Conservation (phyloP, 2,329 filamentous ascomycete species). For the Botrytis fabae region DNA sequence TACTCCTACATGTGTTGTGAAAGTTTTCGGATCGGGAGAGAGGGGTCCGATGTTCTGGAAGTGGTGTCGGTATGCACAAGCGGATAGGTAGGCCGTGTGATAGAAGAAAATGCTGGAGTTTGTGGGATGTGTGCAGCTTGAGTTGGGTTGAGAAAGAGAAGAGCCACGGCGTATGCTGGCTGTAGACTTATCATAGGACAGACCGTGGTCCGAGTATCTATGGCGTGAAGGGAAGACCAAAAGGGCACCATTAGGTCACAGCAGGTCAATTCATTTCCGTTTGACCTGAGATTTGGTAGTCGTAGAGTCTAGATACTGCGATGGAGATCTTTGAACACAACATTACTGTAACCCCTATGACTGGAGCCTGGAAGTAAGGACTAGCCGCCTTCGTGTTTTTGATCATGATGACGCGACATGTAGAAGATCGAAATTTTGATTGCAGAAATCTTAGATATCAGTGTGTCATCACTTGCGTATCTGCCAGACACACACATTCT, state of each 20-base stretch:
- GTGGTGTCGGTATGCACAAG: neutral
- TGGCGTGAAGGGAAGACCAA: too few species aligned
- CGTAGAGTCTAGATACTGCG: neutral
- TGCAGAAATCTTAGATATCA: neutral
- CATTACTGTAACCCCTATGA: neutral
- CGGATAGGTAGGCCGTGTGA: neutral
- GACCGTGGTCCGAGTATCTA: neutral
- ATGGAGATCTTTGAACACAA: neutral
- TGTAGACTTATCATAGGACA: neutral
- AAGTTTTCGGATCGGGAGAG: neutral
- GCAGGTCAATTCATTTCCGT: neutral
- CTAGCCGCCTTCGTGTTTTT: neutral
- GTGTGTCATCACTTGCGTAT: constrained; percentile 4
- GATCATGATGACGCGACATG: neutral
- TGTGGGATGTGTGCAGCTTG: neutral
- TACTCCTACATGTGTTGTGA: neutral
- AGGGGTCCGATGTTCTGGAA: neutral
- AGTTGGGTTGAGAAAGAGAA: too few species aligned
- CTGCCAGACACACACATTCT: constrained; percentile 3
- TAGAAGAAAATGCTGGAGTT: neutral
- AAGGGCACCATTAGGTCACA: neutral
- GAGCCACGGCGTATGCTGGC: neutral
- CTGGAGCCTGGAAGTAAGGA: neutral
- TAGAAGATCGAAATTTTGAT: constrained; percentile 5
- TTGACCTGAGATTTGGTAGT: neutral